Base-by-base conservation (phyloP, 176 grass and related monocot genomes). In the maize (Zea mays) region DNA sequence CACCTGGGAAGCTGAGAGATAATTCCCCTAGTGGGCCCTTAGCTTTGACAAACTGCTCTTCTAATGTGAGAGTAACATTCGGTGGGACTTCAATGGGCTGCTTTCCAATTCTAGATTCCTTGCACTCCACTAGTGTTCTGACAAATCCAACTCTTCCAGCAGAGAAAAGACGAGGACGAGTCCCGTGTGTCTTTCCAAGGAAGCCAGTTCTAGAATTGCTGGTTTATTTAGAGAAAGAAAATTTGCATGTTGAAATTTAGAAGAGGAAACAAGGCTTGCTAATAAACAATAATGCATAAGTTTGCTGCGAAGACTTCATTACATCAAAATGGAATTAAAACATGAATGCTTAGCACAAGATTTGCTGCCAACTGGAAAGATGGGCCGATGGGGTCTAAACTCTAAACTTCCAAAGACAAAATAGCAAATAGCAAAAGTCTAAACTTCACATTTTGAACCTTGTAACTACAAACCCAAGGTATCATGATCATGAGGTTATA, bases 61-160 rank as follows among this genome's bases (percentile, higher is more conserved):
- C 90, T 62, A 94, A 81, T 45, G 85, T 90, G 41, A 99, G 85
- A 77, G 78, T 92, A 82, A 99, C 96, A 90, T 81, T 99, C 17
- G 87, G 61, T 42, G 96, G 96, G 35, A 99, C 92, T 73, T 88
- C 78, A 1, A 99, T 90, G 0, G 90, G 92, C 59, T 81, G 91
- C 94, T 97, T 97, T 21, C 94, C 91, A 20, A 97, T 93, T 83
- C 94, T 91, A 50, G 94, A 99, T 50, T 99, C 96, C 79, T 99
- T 99, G 83, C 96, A 99, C 67, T 99, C 87, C 14, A 99, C 81
- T 75, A 81, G 79, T 60, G 76, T 90, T 72, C 85, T 85, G 39
- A 92, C 49, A 51, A 92, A 85, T 42, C 90, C 63, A 58, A 92
- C 67, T 73, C 78, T 84, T 61, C 72, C 58, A 67, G 90, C 36